Conservation (phyloP, 1,284 basidiomycete species). For the Phellopilus nigrolimitatus region DNA sequence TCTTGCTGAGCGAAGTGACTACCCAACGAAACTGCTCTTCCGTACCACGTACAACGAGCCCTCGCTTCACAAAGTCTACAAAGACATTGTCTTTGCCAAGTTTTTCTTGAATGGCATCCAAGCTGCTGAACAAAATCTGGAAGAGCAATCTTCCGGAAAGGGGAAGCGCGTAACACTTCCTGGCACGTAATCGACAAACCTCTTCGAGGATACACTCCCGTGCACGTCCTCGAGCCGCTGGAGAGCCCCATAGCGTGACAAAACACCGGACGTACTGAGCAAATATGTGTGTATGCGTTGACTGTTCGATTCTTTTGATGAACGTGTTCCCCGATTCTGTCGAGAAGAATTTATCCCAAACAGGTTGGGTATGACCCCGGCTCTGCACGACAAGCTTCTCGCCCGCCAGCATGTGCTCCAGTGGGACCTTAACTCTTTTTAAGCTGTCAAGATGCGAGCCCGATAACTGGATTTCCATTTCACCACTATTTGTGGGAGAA, state of each 20-base stretch:
- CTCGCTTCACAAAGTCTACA: slow-evolving; percentile 28
- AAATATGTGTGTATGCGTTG: slow-evolving; percentile 40
- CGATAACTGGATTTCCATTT: slow-evolving; percentile 9
- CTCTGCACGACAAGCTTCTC: slow-evolving; percentile 48
- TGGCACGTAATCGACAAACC: slow-evolving; percentile 21
- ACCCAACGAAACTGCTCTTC: slow-evolving; percentile 37
- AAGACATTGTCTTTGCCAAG: slow-evolving; percentile 38
- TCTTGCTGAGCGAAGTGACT: slow-evolving; percentile 31
- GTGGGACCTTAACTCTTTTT: slow-evolving; percentile 43
- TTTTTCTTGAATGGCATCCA: slow-evolving; percentile 29
- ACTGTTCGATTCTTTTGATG: slow-evolving; percentile 38
- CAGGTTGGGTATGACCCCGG: no score
- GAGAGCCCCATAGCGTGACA: slow-evolving; percentile 42
- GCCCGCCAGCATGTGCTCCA: slow-evolving; percentile 56
- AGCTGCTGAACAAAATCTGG: slow-evolving; percentile 25
- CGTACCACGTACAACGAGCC: slow-evolving; percentile 20
- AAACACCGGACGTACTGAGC: slow-evolving; percentile 36
- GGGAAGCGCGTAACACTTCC: slow-evolving; percentile 30
- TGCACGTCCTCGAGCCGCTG: slow-evolving; percentile 1
- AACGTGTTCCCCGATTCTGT: slow-evolving; percentile 38
- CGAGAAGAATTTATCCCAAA: slow-evolving; percentile 62
- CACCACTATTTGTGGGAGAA: no score
- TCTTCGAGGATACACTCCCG: slow-evolving; percentile 1
- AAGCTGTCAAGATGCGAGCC: slow-evolving; percentile 11
- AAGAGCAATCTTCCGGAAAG: slow-evolving; percentile 28